Base-by-base conservation (phyloP, 2,329 filamentous ascomycete genomes). In the Neopestalotiopsis rosae region DNA sequence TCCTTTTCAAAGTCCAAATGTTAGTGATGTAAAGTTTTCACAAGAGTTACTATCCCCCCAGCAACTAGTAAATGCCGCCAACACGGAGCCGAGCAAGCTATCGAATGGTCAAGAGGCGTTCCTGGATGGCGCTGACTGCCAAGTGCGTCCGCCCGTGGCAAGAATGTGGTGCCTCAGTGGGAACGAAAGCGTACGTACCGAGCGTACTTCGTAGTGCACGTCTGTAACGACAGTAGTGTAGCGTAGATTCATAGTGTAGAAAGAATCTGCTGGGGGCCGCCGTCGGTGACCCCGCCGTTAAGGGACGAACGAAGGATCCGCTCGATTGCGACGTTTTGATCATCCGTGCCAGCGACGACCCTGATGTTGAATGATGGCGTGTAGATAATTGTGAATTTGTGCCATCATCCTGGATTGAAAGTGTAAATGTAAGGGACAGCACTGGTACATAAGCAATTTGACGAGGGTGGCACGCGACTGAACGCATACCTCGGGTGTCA, bases 261-360 rank as follows among this genome's bases (percentile, higher is more conserved):
- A 52, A 52, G 45, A 52, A 52, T 20, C 45, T 52, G 20, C 45
- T 52, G 45, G 45, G 24, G 45, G 45, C 34, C 34, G 45, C 45
- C 45, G 45, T 52, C 45, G 45, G 45, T 52, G 45, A 52, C 45
- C 45, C 45, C 45, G 45, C 45, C 45, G 45, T 52, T 52, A 14
- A 52, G 45, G 45, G 45, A 52, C 45, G 20, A 52, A 52, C 45
- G 45, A 52, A 52, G 45, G 45, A 52, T 52, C 45, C 45, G 45
- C 45, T 10, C 45, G 45, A 52, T 52, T 28, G 45, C 45, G 45
- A 52, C 45, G 45, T 52, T 52, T 14, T 52, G 45, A 52, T 52
- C 45, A 52, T 52, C 45, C 45, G 45, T 52, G 45, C 45, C 45
- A 52, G 45, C 17, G 7, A 52, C 45, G 45, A 52, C 45, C 45